phyloP scores from a whole-genome alignment of 306 rosid species.

The Mimosa pudica region DNA sequence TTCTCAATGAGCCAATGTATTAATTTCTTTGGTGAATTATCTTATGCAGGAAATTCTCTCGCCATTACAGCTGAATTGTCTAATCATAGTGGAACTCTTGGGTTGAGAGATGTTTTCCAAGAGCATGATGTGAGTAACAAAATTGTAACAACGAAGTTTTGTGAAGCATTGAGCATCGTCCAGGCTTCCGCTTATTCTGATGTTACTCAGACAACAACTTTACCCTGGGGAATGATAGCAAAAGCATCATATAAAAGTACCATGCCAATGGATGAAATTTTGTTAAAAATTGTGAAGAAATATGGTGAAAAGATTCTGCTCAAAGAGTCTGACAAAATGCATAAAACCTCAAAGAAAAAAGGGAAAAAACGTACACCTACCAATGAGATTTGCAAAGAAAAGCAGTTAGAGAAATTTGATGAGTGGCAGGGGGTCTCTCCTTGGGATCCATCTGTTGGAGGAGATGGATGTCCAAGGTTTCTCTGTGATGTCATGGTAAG shows the following conservation, averaged over 20 bases:
- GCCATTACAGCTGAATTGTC: conserved; percentile 30
- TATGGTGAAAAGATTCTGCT: conserved; percentile 67
- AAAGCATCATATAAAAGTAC: conserved; percentile 45
- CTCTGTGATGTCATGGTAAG: conserved; percentile 92
- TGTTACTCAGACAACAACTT: conserved; percentile 43
- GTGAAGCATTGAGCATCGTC: conserved; percentile 64
- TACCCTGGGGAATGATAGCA: conserved; percentile 42
- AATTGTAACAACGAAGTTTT: conserved; percentile 51
- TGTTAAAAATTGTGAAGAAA: conserved; percentile 59
- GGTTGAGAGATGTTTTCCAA: conserved; percentile 72
- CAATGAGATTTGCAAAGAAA: conserved; percentile 48
- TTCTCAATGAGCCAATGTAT: conserved; percentile 11
- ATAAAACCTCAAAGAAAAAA: conserved; percentile 59
- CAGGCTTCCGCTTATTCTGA: conserved; percentile 59
- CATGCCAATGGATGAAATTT: conserved; percentile 63
- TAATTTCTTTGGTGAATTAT: conserved; percentile 25
- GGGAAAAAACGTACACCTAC: conserved; percentile 51
- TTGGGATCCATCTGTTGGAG: conserved; percentile 74
- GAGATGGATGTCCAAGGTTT: conserved; percentile 83
- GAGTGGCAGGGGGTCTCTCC: conserved; percentile 73
- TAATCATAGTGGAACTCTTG: conserved; percentile 43
- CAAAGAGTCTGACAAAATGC: conserved; percentile 68
- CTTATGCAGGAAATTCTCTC: conserved; percentile 54
- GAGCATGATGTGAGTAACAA: conserved; percentile 46
- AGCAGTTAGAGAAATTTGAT: conserved; percentile 48